These are phyloP conservation scores for Fusarium redolens DNA, from an alignment of 2,329 filamentous ascomycete species.

Conservation along the genomic window DNA sequence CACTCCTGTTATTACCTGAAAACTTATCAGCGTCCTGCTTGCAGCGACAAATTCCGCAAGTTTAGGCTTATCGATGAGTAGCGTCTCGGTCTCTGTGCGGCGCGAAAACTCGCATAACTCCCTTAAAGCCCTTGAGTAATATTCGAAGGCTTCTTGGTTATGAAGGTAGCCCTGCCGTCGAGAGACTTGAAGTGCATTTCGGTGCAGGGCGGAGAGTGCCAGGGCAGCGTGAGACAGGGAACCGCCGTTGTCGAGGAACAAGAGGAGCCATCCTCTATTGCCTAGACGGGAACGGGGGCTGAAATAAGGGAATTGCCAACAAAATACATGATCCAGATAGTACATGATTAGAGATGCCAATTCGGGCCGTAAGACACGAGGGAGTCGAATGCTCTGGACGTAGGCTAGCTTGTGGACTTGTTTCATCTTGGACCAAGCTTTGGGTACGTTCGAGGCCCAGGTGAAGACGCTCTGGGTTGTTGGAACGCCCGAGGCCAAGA, in stretches of 20 bases:
- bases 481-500: no score
- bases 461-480: no score
- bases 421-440: no score
- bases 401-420: no score
- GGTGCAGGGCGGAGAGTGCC: neutral
- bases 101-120: neutral
- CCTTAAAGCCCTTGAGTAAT: neutral
- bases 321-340: neutral
- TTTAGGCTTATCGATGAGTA: neutral
- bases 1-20: no score
- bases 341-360: neutral
- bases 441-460: no score
- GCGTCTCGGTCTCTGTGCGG: neutral
- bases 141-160: neutral
- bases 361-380: neutral
- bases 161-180: no score
- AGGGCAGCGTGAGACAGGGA: neutral
- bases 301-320: neutral
- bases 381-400: no score
- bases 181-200: neutral
- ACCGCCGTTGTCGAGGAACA: neutral
- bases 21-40: neutral
- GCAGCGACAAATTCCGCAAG: neutral
- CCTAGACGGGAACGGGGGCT: neutral
- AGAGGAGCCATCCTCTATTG: neutral